These are phyloP conservation scores for Saccharomycopsis guyanensis DNA, from an alignment of 805 yeast genomes.

Conservation along the genomic window DNA sequence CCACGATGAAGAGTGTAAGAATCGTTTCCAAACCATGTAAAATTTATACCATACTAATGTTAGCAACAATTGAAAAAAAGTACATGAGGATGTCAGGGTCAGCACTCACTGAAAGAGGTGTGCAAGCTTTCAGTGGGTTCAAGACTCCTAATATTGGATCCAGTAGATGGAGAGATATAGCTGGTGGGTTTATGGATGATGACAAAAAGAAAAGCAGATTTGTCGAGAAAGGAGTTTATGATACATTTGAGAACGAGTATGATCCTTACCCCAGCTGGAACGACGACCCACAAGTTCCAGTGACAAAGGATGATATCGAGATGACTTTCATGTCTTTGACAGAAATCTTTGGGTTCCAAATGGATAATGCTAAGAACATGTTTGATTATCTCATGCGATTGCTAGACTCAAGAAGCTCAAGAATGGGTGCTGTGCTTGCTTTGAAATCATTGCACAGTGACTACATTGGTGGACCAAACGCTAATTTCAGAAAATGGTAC, in stretches of 20 bases:
- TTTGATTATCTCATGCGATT: slow-evolving; percentile 55
- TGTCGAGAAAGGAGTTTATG: slow-evolving; percentile 35
- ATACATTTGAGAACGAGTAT: slow-evolving; percentile 35
- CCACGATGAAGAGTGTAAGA: slow-evolving; percentile 18
- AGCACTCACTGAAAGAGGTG: slow-evolving; percentile 27
- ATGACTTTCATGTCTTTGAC: slow-evolving; percentile 45
- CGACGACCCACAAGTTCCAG: slow-evolving; percentile 32
- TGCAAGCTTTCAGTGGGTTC: slow-evolving; percentile 89
- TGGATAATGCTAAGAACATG: slow-evolving; percentile 57
- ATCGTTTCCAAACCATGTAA: slow-evolving; percentile 7
- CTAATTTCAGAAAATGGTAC: slow-evolving; percentile 71
- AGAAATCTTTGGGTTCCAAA: slow-evolving; percentile 59
- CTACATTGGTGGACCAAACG: slow-evolving; percentile 62
- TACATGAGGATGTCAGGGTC: slow-evolving; percentile 16
- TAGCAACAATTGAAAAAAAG: not conserved
- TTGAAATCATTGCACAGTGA: slow-evolving; percentile 60
- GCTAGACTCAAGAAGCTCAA: slow-evolving; percentile 61
- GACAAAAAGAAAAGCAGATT: slow-evolving; percentile 30
- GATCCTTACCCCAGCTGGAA: slow-evolving; percentile 53
- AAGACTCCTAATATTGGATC: slow-evolving; percentile 89
- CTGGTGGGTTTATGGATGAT: slow-evolving; percentile 21
- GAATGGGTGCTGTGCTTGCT: slow-evolving; percentile 51
- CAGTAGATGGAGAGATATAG: slow-evolving; percentile 49
- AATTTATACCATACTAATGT: too few species aligned
- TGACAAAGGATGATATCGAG: slow-evolving; percentile 47